Evolutionary conservation across 768 basidiomycete genomes (phyloP).

Genomic region (Pisolithus marmoratus): DNA sequence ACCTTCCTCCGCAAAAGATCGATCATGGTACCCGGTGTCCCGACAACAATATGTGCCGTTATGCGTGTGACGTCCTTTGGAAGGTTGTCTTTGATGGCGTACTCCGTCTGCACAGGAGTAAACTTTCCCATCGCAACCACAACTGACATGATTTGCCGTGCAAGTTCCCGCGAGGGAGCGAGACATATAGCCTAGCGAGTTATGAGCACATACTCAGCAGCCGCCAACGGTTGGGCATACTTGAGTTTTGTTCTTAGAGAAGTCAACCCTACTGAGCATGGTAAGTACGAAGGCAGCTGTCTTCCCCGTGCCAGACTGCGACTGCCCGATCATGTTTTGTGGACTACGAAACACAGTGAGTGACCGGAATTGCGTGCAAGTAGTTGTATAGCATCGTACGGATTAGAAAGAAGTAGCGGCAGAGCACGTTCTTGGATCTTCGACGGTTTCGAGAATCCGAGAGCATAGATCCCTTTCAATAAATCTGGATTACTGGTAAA

Average conservation of each 20-base stretch:
- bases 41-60: slow-evolving; percentile 88
- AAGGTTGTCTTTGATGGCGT: slow-evolving; percentile 88
- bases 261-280: slow-evolving; percentile 94
- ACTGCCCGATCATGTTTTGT: slow-evolving; percentile 98
- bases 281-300: slow-evolving; percentile 97
- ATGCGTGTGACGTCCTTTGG: slow-evolving; percentile 59
- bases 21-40: slow-evolving; percentile 92
- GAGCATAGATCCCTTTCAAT: slow-evolving; percentile 88
- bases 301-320: slow-evolving; percentile 98
- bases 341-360: slow-evolving; percentile 51
- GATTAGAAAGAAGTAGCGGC: slow-evolving; percentile 83
- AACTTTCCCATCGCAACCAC: slow-evolving; percentile 93
- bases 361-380: slow-evolving; percentile 1
- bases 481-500: slow-evolving; percentile 68
- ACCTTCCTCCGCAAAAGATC: slow-evolving; percentile 78
- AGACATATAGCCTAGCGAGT: slow-evolving; percentile 79
- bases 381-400: slow-evolving; percentile 50
- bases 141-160: slow-evolving; percentile 96
- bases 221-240: slow-evolving; percentile 32
- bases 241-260: slow-evolving; percentile 75
- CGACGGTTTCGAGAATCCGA: slow-evolving; percentile 96
- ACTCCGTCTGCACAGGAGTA: slow-evolving; percentile 88
- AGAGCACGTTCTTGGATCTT: slow-evolving; percentile 98
- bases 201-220: slow-evolving; percentile 1
- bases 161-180: slow-evolving; percentile 96